Evolutionary conservation across 1,284 basidiomycete genomes (phyloP).

Genomic region (Ustilago curta): DNA sequence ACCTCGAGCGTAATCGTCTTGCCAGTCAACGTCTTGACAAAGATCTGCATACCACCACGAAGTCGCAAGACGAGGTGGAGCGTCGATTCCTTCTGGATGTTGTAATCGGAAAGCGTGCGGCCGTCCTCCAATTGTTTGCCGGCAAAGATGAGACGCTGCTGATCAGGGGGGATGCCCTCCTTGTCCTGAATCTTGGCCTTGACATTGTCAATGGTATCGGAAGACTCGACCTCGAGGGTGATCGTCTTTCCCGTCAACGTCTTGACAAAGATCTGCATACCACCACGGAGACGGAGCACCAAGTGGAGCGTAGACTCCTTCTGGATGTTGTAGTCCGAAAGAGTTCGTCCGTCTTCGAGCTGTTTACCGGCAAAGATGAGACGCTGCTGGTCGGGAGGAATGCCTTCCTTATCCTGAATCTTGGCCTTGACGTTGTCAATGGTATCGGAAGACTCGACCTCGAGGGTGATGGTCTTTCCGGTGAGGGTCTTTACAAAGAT

Average conservation of each 20-base stretch:
- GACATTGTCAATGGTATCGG: conserved; percentile 93
- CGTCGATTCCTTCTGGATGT: conserved; percentile 68
- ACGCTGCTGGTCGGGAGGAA: conserved; percentile 71
- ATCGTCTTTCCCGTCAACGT: conserved; percentile 98
- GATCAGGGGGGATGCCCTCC: conserved; percentile 71
- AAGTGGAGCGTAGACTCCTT: conserved; percentile 66
- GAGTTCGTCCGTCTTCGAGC: conserved; percentile 72
- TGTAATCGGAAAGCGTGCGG: conserved; percentile 71
- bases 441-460: conserved; percentile 90
- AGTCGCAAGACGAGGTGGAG: conserved; percentile 66
- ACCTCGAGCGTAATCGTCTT: conserved; percentile 71
- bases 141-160: conserved; percentile 72
- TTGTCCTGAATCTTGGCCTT: conserved; percentile 69
- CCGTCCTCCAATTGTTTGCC: conserved; percentile 72
- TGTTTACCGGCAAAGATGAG: conserved; percentile 72
- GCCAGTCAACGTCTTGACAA: conserved; percentile 61
- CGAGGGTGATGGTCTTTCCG: conserved; percentile 95
- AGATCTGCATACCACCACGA: conserved; percentile 65
- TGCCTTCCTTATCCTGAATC: conserved; percentile 69
- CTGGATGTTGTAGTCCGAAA: conserved; percentile 71
- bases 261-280: conserved; percentile 70
- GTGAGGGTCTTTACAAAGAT: conserved; percentile 78
- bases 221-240: conserved; percentile 87
- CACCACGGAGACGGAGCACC: conserved; percentile 65
- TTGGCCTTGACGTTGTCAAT: conserved; percentile 81